Conservation (phyloP, 1,139 yeast genomes). For the Taphrina sp. region DNA sequence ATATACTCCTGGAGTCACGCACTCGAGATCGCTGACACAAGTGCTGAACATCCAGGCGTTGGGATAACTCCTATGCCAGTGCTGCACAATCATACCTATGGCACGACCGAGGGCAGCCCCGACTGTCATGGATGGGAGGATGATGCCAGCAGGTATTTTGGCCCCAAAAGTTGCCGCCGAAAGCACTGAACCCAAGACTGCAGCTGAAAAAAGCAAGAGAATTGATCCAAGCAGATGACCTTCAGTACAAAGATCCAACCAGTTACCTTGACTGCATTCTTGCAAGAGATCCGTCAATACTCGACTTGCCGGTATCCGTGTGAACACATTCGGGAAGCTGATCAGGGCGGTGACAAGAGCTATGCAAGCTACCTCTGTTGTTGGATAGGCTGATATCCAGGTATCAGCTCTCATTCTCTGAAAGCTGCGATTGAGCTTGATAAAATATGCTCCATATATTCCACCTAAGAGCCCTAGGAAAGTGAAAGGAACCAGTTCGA, state of each 20-base stretch:
- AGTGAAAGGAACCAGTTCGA: conserved; percentile 53
- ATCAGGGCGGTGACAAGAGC: conserved; percentile 53
- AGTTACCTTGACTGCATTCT: conserved; percentile 40
- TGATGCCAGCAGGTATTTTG: conserved; percentile 64
- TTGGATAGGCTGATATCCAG: conserved; percentile 44
- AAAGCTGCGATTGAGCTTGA: conserved; percentile 50
- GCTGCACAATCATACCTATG: conserved; percentile 54
- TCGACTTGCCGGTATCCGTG: conserved; percentile 51
- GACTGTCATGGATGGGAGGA: conserved; percentile 67
- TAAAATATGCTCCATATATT: conserved; percentile 56
- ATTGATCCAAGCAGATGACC: conserved; percentile 47
- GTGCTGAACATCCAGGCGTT: conserved; percentile 47
- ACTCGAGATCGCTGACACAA: conserved; percentile 1
- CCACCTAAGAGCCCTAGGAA: conserved; percentile 59
- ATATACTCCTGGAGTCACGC: conserved; percentile 42
- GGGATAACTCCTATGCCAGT: conserved; percentile 44
- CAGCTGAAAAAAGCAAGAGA: conserved; percentile 48
- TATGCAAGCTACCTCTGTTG: conserved; percentile 52
- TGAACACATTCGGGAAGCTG: conserved; percentile 56
- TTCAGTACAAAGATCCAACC: conserved; percentile 49
- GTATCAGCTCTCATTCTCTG: conserved; percentile 43
- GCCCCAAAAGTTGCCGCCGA: conserved; percentile 60
- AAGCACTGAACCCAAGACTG: conserved; percentile 51
- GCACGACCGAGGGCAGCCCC: conserved; percentile 65
- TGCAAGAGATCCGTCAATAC: conserved; percentile 51